Evolutionary conservation across 2,329 filamentous ascomycete genomes (phyloP).

Genomic region (Fusarium udum): DNA sequence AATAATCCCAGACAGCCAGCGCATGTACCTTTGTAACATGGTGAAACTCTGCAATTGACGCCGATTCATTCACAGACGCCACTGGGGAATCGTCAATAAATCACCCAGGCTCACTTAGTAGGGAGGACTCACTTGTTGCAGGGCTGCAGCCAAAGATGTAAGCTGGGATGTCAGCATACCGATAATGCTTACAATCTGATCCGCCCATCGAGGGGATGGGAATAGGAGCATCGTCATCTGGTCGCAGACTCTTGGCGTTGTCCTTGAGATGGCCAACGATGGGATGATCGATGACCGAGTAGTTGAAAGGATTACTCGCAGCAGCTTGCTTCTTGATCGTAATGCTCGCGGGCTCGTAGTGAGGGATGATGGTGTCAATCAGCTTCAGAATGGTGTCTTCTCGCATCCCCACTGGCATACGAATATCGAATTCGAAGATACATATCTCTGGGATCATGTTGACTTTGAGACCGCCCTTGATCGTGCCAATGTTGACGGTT

Average conservation of each 20-base stretch:
- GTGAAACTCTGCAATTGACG: neutral
- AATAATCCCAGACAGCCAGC: constrained; percentile 1
- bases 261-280: neutral
- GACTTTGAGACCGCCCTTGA: neutral
- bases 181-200: constrained; percentile 6
- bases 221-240: neutral
- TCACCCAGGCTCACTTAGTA: rapidly evolving
- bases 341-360: neutral
- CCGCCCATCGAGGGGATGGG: constrained; percentile 3
- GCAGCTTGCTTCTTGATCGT: neutral
- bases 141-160: constrained; percentile 7
- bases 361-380: neutral
- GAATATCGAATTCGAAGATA: neutral
- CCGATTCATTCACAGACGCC: neutral
- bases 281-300: neutral
- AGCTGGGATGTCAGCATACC: neutral
- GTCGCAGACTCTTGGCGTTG: neutral
- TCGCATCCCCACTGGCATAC: neutral
- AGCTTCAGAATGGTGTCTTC: neutral
- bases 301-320: neutral
- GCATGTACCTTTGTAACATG: constrained; percentile 3
- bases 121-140: neutral
- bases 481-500: neutral
- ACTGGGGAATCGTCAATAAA: neutral
- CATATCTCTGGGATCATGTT: constrained; percentile 7